Evolutionary conservation across 768 basidiomycete genomes (phyloP).

Genomic region (Tulasnella sp.): DNA sequence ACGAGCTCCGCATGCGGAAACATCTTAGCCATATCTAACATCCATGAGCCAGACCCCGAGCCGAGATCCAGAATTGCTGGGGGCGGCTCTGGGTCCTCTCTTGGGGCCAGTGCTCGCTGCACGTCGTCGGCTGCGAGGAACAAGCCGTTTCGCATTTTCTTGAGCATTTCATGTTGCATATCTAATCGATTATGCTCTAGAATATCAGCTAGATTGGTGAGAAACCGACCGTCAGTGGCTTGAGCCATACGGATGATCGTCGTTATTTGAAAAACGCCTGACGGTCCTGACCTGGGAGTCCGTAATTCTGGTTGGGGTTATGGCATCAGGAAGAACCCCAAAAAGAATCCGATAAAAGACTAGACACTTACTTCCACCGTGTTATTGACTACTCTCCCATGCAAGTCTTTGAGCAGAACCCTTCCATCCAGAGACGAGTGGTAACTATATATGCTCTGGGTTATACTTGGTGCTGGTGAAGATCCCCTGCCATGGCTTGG

Average conservation of each 20-base stretch:
- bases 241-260: neutral
- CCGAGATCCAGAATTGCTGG: conserved; percentile 25
- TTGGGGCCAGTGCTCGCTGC: conserved; percentile 19
- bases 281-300: neutral
- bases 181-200: conserved; percentile 29
- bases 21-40: conserved; percentile 23
- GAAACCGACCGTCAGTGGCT: neutral
- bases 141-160: conserved; percentile 12
- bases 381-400: conserved; percentile 31
- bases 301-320: neutral
- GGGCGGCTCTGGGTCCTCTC: neutral
- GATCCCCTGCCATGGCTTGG: neutral
- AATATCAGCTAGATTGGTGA: conserved; percentile 13
- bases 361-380: conserved; percentile 22
- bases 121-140: conserved; percentile 13
- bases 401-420: conserved; percentile 26
- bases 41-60: conserved; percentile 22
- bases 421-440: conserved; percentile 25
- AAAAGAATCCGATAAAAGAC: neutral
- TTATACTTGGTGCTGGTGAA: neutral
- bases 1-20: conserved; percentile 23
- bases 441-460: conserved; percentile 29
- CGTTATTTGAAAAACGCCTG: neutral
- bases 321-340: too few species aligned
- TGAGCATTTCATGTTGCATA: conserved; percentile 30